Conservation (phyloP, 2,329 filamentous ascomycete species). For the Cladosporium sp. region DNA sequence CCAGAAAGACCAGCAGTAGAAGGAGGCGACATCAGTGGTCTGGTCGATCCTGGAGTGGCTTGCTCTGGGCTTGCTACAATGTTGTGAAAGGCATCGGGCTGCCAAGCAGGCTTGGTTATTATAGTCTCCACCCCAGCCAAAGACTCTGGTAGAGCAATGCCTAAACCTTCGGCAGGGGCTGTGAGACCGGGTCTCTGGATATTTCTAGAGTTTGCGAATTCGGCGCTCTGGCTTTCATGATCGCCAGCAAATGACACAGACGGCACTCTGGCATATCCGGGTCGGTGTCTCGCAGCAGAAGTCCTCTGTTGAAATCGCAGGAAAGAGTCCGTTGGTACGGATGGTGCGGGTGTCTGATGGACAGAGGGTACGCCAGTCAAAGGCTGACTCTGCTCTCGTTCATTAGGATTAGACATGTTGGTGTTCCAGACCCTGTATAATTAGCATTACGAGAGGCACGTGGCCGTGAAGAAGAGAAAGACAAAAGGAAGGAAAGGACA, state of each 20-base stretch:
- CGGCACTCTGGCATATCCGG: slow-evolving; percentile 39
- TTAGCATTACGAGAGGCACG: neutral
- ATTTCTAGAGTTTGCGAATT: slow-evolving; percentile 31
- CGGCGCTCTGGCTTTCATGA: slow-evolving; percentile 37
- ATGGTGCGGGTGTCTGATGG: neutral
- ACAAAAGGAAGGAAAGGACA: neutral
- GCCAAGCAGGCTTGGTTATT: neutral
- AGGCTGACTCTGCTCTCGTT: slow-evolving; percentile 1
- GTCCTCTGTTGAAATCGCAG: slow-evolving; percentile 1
- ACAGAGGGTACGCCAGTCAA: neutral
- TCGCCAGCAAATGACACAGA: slow-evolving; percentile 39
- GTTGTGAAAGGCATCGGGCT: neutral
- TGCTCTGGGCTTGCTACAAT: slow-evolving; percentile 10
- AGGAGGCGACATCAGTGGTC: slow-evolving; percentile 26
- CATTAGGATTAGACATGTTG: neutral
- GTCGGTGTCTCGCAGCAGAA: slow-evolving; percentile 31
- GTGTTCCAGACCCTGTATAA: neutral
- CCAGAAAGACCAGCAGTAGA: slow-evolving; percentile 29
- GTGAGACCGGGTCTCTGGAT: slow-evolving; percentile 23
- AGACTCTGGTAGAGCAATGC: slow-evolving; percentile 29
- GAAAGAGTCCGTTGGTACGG: slow-evolving; percentile 5
- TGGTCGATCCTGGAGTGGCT: slow-evolving; percentile 21
- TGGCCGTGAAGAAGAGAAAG: neutral
- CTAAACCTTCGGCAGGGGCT: slow-evolving; percentile 35
- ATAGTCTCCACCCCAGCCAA: neutral